These are phyloP conservation scores for Chlamydomonas schloesseri DNA, from an alignment of 139 green algal genomes.

Conservation along the genomic window DNA sequence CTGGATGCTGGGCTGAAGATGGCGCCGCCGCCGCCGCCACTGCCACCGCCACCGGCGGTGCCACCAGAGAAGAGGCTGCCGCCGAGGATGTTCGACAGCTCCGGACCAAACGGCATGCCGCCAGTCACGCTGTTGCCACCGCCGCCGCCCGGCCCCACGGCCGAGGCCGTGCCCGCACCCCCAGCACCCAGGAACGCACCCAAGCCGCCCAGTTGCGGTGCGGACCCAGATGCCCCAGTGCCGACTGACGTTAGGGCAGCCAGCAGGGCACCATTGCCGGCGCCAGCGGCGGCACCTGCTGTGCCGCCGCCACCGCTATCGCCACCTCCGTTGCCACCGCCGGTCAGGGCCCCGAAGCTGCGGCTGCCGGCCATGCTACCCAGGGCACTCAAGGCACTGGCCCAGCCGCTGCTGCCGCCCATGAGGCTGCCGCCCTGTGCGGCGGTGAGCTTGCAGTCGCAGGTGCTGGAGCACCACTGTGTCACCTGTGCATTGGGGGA, in stretches of 20 bases:
- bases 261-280: background rate
- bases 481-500: background rate
- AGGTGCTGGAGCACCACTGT: background rate
- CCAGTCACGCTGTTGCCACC: too few species aligned
- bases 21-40: too few species aligned
- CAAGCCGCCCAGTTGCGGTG: background rate
- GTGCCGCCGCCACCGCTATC: background rate
- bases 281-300: background rate
- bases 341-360: background rate
- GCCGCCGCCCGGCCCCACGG: too few species aligned
- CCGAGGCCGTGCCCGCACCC: too few species aligned
- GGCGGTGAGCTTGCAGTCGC: background rate
- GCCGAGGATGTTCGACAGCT: too few species aligned
- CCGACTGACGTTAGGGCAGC: background rate
- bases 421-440: background rate
- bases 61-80: background rate
- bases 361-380: background rate
- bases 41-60: background rate
- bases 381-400: background rate
- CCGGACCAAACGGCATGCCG: too few species aligned
- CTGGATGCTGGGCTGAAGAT: too few species aligned
- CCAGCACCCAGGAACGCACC: background rate
- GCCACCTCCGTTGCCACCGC: background rate
- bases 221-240: background rate
- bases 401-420: background rate